A percentile compares a stretch with the other conserved stretches of the same genome.
These are phyloP conservation scores for Buddleja alternifolia DNA, from an alignment of 257 asterid species.

Conservation along the genomic window DNA sequence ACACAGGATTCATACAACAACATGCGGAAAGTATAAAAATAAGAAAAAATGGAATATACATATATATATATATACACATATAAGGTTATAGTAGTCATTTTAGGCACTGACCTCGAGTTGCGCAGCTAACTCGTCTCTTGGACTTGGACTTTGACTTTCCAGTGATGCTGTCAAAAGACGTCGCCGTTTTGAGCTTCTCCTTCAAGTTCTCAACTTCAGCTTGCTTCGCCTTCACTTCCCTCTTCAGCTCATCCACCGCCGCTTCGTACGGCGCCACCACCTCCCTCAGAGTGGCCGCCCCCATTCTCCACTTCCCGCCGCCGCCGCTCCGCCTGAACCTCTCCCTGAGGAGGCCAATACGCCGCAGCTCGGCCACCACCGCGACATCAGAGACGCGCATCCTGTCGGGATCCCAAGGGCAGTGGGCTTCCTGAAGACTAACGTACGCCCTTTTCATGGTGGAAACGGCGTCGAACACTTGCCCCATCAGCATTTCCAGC, in stretches of 20 bases:
- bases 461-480: conserved; percentile 87
- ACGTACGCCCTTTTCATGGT: conserved; percentile 85
- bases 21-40: too few relatives aligned
- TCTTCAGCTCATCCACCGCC: conserved; percentile 81
- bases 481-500: conserved; percentile 74
- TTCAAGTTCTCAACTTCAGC: conserved; percentile 61
- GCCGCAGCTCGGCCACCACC: conserved; percentile 81
- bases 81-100: conserved; percentile 28
- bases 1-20: too few relatives aligned
- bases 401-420: conserved; percentile 88
- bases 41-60: too few relatives aligned
- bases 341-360: conserved; percentile 79
- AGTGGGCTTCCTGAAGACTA: conserved; percentile 84
- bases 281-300: conserved; percentile 79
- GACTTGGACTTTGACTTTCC: conserved; percentile 73
- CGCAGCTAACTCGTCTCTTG: conserved; percentile 71
- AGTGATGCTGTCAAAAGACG: conserved; percentile 45
- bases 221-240: conserved; percentile 71
- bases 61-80: neutral
- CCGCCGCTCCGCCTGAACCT: conserved; percentile 70
- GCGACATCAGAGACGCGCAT: conserved; percentile 90
- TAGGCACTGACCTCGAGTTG: conserved; percentile 54
- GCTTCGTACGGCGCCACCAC: conserved; percentile 98
- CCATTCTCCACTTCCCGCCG: conserved; percentile 54
- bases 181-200: conserved; percentile 79